phyloP scores from a whole-genome alignment of 441 rosid species.

The Populus hybrid region DNA sequence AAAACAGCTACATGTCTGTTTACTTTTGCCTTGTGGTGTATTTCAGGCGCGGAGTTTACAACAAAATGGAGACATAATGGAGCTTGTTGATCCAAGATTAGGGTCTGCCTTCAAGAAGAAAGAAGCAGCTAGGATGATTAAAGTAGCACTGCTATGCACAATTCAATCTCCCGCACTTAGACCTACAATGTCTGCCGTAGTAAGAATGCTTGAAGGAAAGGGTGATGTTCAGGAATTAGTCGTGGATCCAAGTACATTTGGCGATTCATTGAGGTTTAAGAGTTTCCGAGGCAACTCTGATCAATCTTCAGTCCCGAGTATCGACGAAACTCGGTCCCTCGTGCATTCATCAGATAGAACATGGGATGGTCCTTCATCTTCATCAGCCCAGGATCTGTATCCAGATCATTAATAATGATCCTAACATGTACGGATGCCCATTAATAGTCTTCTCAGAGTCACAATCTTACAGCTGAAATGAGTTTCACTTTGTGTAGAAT shows the following conservation, averaged over 20 bases:
- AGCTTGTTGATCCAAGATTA: too few species aligned
- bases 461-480: too few species aligned
- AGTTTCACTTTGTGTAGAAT: too few species aligned
- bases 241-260: neutral
- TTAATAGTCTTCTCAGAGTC: too few species aligned
- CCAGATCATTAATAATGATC: neutral
- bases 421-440: too few species aligned
- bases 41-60: too few species aligned
- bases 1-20: too few species aligned
- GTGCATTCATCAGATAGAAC: neutral
- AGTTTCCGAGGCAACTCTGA: neutral
- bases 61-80: too few species aligned
- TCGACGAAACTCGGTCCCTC: neutral
- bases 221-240: neutral
- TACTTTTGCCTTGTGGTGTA: too few species aligned
- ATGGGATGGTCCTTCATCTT: neutral
- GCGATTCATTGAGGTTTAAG: neutral
- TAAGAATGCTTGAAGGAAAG: conserved; percentile 58
- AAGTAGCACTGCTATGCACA: conserved; percentile 58
- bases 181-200: conserved; percentile 67
- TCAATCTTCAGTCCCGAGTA: neutral
- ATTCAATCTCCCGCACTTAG: conserved; percentile 46
- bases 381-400: neutral
- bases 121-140: conserved; percentile 18
- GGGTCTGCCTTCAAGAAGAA: too few species aligned